A percentile compares a stretch with the other conserved stretches of the same genome.
Evolutionary conservation across 2,329 filamentous ascomycete genomes (phyloP).

Genomic region (Bipolaris cookei): DNA sequence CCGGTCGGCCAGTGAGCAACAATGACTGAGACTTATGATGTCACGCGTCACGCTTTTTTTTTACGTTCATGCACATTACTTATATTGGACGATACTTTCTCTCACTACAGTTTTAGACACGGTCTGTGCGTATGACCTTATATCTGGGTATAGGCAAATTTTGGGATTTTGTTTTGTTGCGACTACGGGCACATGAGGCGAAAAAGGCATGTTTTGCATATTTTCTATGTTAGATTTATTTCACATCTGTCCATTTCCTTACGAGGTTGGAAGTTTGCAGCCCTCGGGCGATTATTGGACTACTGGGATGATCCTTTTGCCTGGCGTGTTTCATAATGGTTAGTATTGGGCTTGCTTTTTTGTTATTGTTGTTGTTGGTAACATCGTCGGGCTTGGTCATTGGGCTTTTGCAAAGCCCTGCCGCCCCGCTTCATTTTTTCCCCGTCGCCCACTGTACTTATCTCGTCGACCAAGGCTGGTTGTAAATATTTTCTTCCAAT

Average conservation of each 20-base stretch:
- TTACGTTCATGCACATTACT: slow-evolving; percentile 22
- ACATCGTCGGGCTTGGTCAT: background rate
- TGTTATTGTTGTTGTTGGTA: background rate
- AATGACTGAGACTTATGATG: slow-evolving; percentile 34
- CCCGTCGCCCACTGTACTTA: background rate
- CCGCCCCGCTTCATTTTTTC: background rate
- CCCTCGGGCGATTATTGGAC: background rate
- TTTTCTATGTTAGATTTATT: background rate
- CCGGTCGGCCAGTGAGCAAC: slow-evolving; percentile 47
- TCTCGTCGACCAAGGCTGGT: background rate
- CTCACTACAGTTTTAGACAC: slow-evolving; percentile 1
- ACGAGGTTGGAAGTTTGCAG: background rate
- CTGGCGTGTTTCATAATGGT: slow-evolving; percentile 9
- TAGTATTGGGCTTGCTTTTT: slow-evolving; percentile 1
- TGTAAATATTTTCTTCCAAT: background rate
- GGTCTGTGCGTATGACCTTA: slow-evolving; percentile 3
- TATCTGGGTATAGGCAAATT: background rate
- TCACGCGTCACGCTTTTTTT: slow-evolving; percentile 23
- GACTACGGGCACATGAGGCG: slow-evolving; percentile 1
- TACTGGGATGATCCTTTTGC: slow-evolving; percentile 7
- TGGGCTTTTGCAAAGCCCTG: background rate
- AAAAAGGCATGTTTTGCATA: background rate
- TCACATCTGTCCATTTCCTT: background rate
- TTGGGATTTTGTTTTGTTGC: background rate
- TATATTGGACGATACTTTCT: slow-evolving; percentile 4